Evolutionary conservation across 2,329 filamentous ascomycete genomes (phyloP).

Genomic region (Diaporthe citri): DNA sequence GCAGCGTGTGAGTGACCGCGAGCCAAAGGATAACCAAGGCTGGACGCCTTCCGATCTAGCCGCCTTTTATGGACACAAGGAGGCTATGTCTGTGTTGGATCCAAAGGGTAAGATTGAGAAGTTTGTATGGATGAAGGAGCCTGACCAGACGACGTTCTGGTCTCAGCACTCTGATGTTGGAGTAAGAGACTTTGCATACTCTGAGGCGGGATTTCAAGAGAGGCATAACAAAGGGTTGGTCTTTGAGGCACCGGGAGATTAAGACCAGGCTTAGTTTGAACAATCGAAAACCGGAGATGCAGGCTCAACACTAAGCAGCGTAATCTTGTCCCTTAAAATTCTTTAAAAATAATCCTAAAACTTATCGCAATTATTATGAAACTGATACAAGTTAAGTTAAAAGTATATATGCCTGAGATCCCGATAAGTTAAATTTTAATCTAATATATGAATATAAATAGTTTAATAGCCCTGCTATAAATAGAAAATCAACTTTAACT

Average conservation of each 20-base stretch:
- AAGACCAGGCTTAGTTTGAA: not conserved
- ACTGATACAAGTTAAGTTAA: too few relatives aligned
- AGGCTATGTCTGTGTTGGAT: not conserved
- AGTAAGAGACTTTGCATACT: conserved; percentile 4
- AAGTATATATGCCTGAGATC: too few relatives aligned
- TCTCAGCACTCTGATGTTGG: not conserved
- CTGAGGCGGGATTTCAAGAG: not conserved
- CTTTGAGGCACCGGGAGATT: conserved; percentile 2
- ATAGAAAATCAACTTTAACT: too few relatives aligned
- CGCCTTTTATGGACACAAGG: conserved; percentile 4
- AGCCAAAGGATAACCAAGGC: not conserved
- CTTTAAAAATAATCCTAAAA: too few relatives aligned
- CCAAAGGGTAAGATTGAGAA: not conserved
- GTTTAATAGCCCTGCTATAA: too few relatives aligned
- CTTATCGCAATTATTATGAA: too few relatives aligned
- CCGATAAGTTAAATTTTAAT: too few relatives aligned
- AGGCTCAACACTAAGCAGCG: not conserved
- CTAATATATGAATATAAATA: too few relatives aligned
- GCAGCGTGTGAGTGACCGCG: not conserved
- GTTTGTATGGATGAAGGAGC: not conserved
- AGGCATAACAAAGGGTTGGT: not conserved
- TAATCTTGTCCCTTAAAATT: too few relatives aligned
- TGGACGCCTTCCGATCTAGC: not conserved
- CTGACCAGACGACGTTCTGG: not conserved
- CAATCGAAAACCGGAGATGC: not conserved